Percentiles rank a stretch among this genome's conserved stretches.
Conservation (phyloP, 805 yeast species). For the Yarrowia porcina region DNA sequence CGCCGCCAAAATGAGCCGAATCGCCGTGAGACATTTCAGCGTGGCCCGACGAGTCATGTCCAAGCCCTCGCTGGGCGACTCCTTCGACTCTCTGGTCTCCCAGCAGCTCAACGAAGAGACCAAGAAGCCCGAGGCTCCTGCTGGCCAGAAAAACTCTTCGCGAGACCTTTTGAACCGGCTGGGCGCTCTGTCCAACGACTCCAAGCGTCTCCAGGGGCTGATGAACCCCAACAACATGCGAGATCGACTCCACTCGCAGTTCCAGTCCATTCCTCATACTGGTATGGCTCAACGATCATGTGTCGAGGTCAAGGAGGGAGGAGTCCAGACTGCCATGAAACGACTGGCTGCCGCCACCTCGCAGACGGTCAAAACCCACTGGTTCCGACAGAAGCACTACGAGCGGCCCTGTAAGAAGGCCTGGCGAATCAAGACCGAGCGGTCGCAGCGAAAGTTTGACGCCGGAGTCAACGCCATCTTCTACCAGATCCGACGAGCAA, state of each 20-base stretch:
- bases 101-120: constrained; percentile 19
- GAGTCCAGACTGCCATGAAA: background rate
- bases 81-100: constrained; percentile 13
- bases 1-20: constrained; percentile 11
- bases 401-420: constrained; percentile 23
- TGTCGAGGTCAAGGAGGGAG: constrained; percentile 21
- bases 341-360: background rate
- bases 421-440: constrained; percentile 25
- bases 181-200: constrained; percentile 24
- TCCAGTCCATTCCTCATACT: constrained; percentile 23
- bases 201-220: constrained; percentile 22
- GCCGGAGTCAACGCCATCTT: constrained; percentile 10
- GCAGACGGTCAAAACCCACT: background rate
- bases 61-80: constrained; percentile 8
- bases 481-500: constrained; percentile 25
- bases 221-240: constrained; percentile 17
- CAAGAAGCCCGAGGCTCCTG: background rate
- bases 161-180: constrained; percentile 17
- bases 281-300: constrained; percentile 22
- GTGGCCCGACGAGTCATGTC: constrained; percentile 21
- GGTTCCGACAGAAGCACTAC: constrained; percentile 16
- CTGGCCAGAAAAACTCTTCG: constrained; percentile 9
- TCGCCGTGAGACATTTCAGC: constrained; percentile 17
- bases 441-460: constrained; percentile 24
- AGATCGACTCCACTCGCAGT: constrained; percentile 4